phyloP scores from a whole-genome alignment of 352 stramenopile genomes.

The Blastocystis sp. region DNA sequence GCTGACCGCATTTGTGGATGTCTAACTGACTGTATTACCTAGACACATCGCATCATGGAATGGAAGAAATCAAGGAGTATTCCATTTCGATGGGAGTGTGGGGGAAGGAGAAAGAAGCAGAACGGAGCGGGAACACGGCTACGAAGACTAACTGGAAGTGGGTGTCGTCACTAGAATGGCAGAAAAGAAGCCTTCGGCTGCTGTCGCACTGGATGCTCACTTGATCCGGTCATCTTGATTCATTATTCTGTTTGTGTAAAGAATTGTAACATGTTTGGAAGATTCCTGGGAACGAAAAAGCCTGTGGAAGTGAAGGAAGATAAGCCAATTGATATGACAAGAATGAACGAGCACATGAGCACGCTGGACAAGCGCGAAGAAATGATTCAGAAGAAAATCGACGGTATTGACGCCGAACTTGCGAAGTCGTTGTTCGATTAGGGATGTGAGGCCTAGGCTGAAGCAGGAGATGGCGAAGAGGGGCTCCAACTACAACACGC shows the following conservation, averaged over 20 bases:
- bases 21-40: slow-evolving; percentile 82
- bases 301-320: slow-evolving; percentile 40
- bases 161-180: neutral
- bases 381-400: slow-evolving; percentile 36
- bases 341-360: slow-evolving; percentile 40
- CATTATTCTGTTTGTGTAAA: slow-evolving; percentile 26
- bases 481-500: slow-evolving; percentile 9
- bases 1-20: neutral
- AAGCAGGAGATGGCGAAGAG: slow-evolving; percentile 53
- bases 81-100: neutral
- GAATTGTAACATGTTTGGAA: slow-evolving; percentile 25
- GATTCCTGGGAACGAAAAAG: slow-evolving; percentile 53
- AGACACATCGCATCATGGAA: neutral
- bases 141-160: neutral
- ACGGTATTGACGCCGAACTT: slow-evolving; percentile 27
- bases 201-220: slow-evolving; percentile 18
- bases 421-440: neutral
- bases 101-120: too few relatives aligned
- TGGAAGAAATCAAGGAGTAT: neutral
- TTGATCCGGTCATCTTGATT: neutral
- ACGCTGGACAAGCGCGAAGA: slow-evolving; percentile 48
- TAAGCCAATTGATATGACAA: slow-evolving; percentile 52
- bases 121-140: too few relatives aligned
- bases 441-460: neutral
- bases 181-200: neutral